These are phyloP conservation scores for Phaffia australis DNA, from an alignment of 768 basidiomycete genomes.

Conservation along the genomic window DNA sequence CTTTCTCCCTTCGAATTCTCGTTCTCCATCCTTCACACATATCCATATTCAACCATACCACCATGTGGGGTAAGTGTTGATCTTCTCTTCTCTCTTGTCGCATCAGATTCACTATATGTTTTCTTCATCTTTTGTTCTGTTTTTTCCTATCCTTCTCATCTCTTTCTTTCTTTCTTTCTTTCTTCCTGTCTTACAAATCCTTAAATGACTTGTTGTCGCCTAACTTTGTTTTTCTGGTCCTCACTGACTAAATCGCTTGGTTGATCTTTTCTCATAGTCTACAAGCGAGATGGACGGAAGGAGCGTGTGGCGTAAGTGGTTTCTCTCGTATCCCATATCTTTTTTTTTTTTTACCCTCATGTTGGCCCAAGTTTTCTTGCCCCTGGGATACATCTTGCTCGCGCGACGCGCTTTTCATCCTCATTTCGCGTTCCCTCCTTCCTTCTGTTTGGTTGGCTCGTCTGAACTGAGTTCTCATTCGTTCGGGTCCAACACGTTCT, in stretches of 20 bases:
- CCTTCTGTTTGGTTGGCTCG: not conserved
- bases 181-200: not conserved
- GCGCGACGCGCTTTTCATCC: not conserved
- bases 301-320: slow-evolving; percentile 31
- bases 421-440: not conserved
- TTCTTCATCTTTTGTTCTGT: not conserved
- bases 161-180: not conserved
- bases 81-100: slow-evolving; percentile 44
- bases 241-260: not conserved
- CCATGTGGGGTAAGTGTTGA: not conserved
- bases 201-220: slow-evolving; percentile 9
- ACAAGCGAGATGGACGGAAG: slow-evolving; percentile 36
- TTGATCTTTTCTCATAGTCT: slow-evolving; percentile 24
- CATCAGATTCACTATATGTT: slow-evolving; percentile 52
- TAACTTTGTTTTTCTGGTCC: not conserved
- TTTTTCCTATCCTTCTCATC: not conserved
- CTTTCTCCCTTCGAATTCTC: not conserved
- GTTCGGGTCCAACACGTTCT: not conserved
- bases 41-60: not conserved
- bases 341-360: slow-evolving; percentile 5
- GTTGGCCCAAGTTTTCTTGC: not conserved
- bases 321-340: too few relatives aligned
- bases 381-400: too few relatives aligned
- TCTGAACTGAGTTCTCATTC: too few relatives aligned
- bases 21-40: not conserved